A percentile compares a stretch with the other conserved stretches of the same genome.
Conservation (phyloP, 176 grass and related monocot genomes). For the Rhynchospora tenuis region DNA sequence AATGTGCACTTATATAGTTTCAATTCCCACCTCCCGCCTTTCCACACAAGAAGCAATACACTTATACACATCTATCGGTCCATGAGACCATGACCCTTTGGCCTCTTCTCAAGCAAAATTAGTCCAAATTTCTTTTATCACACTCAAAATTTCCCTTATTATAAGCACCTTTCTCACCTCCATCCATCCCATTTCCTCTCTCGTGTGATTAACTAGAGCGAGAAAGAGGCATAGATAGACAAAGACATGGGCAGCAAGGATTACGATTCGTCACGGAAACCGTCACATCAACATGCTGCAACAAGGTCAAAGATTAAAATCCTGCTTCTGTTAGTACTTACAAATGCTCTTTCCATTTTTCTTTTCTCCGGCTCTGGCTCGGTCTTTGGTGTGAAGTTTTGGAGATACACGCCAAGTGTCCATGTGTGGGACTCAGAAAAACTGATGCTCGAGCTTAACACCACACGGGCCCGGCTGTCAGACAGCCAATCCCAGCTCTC, state of each 20-base stretch:
- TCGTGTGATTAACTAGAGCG: neutral
- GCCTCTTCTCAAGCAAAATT: conserved; percentile 5
- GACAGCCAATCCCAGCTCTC: conserved; percentile 23
- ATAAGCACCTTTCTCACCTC: neutral
- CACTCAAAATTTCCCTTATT: neutral
- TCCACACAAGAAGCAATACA: neutral
- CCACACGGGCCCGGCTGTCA: conserved; percentile 30
- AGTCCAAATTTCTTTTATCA: neutral
- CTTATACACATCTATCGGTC: no score
- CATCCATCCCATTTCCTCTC: neutral
- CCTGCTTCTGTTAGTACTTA: conserved; percentile 13
- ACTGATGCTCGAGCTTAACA: conserved; percentile 49
- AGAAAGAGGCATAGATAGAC: neutral
- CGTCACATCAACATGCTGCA: neutral
- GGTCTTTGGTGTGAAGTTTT: neutral
- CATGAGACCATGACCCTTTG: neutral
- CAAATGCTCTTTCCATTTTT: conserved; percentile 22
- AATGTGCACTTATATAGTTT: neutral
- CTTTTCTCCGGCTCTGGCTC: conserved; percentile 19
- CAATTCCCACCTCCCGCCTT: conserved; percentile 7
- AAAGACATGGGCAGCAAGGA: conserved; percentile 46
- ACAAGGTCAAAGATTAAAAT: conserved; percentile 28
- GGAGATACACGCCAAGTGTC: conserved; percentile 11
- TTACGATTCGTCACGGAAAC: conserved; percentile 34
- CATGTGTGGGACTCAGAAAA: conserved; percentile 31